phyloP scores from a whole-genome alignment of 2,329 filamentous ascomycete genomes.

The Cordyceps javanica region DNA sequence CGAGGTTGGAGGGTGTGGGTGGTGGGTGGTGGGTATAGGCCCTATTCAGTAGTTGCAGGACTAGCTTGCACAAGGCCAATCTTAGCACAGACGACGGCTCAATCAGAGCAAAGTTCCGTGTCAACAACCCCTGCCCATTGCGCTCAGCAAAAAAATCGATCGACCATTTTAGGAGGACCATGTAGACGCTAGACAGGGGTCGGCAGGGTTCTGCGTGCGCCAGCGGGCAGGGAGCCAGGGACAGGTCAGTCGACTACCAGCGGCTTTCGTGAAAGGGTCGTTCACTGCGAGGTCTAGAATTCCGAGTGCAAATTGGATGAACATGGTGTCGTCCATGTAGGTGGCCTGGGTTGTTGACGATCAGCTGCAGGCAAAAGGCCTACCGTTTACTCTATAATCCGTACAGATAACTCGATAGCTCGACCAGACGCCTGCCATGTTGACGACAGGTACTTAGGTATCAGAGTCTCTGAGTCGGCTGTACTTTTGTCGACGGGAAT shows the following conservation, averaged over 20 bases:
- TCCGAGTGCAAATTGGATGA: neutral
- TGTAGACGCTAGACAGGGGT: constrained; percentile 3
- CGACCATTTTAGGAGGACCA: neutral
- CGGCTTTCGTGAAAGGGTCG: neutral
- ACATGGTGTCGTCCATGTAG: neutral
- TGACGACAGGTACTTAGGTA: neutral
- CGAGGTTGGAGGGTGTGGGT: neutral
- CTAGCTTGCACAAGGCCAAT: neutral
- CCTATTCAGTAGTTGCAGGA: constrained; percentile 1
- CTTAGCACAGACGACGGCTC: neutral
- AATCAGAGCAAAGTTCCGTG: constrained; percentile 2
- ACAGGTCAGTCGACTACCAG: neutral
- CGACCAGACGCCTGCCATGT: neutral
- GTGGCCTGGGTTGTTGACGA: neutral
- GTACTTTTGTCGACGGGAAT: neutral
- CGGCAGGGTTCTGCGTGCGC: neutral
- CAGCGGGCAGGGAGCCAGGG: neutral
- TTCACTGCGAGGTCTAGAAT: neutral
- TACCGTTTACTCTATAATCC: no score
- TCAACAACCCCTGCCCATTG: neutral
- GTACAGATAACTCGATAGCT: no score
- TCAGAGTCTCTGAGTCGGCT: no score
- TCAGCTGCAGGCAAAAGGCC: neutral
- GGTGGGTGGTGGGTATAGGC: neutral
- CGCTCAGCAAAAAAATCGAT: constrained; percentile 12